These are phyloP conservation scores for Leptomonas pyrrhocoris DNA, from an alignment of 208 protist genomes.

Conservation along the genomic window DNA sequence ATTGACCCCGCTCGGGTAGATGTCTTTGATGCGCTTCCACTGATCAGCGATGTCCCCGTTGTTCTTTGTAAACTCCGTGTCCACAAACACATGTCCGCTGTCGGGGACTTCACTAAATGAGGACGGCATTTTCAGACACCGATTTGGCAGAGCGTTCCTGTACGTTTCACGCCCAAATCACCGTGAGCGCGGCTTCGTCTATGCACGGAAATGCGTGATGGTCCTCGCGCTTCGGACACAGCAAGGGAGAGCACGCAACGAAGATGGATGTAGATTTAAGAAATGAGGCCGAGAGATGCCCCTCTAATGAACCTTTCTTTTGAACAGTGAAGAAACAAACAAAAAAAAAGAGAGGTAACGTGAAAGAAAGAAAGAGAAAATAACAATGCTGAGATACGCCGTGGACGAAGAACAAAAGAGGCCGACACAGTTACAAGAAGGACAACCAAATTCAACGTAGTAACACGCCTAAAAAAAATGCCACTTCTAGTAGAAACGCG, in stretches of 20 bases:
- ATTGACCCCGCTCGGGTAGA: conserved; percentile 60
- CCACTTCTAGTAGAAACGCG: not conserved
- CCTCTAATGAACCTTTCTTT: not conserved
- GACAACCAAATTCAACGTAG: not conserved
- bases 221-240: too few relatives aligned
- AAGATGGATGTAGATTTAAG: too few relatives aligned
- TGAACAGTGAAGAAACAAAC: not conserved
- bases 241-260: too few relatives aligned
- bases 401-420: not conserved
- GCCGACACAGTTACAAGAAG: conserved; percentile 19
- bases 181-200: too few relatives aligned
- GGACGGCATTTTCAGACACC: conserved; percentile 6
- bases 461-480: not conserved
- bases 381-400: conserved; percentile 3
- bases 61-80: conserved; percentile 63
- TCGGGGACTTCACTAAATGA: conserved; percentile 37
- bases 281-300: conserved; percentile 2
- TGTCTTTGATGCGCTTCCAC: conserved; percentile 64
- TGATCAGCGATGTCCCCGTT: conserved; percentile 58
- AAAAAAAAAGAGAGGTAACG: conserved; percentile 22
- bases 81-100: conserved; percentile 57
- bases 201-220: too few relatives aligned
- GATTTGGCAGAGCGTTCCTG: too few relatives aligned
- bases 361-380: conserved; percentile 25
- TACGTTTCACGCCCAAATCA: too few relatives aligned